A percentile compares a stretch with the other conserved stretches of the same genome.
These are phyloP conservation scores for Aureococcus anophagefferens DNA, from an alignment of 108 stramenopile species.

Conservation along the genomic window DNA sequence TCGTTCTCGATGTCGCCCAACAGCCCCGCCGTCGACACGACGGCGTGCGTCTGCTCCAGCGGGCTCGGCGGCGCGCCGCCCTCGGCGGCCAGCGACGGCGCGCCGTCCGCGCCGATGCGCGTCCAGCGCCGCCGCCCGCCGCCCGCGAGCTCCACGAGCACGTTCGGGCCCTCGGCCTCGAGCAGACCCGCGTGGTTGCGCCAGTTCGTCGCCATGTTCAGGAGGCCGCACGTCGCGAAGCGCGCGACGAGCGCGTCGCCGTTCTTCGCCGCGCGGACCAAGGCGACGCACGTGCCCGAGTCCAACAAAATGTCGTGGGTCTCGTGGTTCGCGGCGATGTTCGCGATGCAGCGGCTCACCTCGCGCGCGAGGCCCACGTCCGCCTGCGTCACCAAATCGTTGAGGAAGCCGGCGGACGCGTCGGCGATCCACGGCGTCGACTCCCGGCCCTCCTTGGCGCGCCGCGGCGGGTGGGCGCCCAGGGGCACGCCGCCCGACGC, in stretches of 20 bases:
- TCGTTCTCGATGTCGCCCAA: neutral
- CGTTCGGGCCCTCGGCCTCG: constrained; percentile 6
- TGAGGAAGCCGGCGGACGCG: constrained; percentile 21
- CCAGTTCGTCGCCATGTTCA: constrained; percentile 42
- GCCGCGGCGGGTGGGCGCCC: neutral
- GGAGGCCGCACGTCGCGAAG: constrained; percentile 44
- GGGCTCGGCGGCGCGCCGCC: no score
- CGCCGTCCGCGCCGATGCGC: constrained; percentile 15
- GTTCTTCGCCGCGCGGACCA: constrained; percentile 24
- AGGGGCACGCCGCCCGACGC: neutral
- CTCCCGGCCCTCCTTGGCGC: neutral
- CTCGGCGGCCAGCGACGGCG: neutral
- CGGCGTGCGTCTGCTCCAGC: neutral
- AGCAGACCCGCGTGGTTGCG: constrained; percentile 31
- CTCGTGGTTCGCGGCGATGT: constrained; percentile 47
- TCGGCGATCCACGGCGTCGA: neutral
- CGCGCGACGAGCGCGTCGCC: constrained; percentile 42
- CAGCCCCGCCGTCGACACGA: neutral
- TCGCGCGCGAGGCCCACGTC: constrained; percentile 30
- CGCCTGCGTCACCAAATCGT: constrained; percentile 7
- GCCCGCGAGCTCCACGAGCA: constrained; percentile 29
- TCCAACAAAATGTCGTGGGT: constrained; percentile 40
- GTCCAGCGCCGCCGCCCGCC: constrained; percentile 21
- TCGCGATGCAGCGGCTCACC: constrained; percentile 43
- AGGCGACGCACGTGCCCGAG: constrained; percentile 19